Conservation (phyloP, 805 yeast genomes). For the Metschnikowia shivogae region DNA sequence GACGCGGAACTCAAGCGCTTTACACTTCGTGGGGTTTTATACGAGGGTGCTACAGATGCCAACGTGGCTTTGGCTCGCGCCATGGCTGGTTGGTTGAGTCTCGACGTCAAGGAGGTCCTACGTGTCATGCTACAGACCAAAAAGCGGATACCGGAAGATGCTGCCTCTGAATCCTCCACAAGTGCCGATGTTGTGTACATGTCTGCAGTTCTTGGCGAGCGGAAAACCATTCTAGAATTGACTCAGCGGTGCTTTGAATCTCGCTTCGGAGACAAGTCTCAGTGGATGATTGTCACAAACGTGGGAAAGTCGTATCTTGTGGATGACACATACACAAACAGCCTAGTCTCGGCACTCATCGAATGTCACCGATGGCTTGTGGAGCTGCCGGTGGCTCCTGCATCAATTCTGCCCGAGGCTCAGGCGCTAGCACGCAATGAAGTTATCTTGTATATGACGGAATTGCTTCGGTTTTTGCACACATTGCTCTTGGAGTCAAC, state of each 20-base stretch:
- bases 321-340: constrained; percentile 3
- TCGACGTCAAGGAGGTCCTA: constrained; percentile 45
- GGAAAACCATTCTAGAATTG: constrained; percentile 45
- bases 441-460: constrained; percentile 29
- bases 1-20: constrained; percentile 23
- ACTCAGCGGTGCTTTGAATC: constrained; percentile 28
- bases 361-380: neutral
- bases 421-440: constrained; percentile 25
- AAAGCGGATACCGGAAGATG: constrained; percentile 15
- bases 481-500: constrained; percentile 39
- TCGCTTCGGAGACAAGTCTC: constrained; percentile 20
- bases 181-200: constrained; percentile 24
- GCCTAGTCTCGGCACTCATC: constrained; percentile 6
- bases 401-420: neutral
- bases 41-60: constrained; percentile 30
- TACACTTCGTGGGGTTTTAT: constrained; percentile 38
- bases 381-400: neutral
- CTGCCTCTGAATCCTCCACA: constrained; percentile 20
- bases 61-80: constrained; percentile 38
- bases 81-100: constrained; percentile 34
- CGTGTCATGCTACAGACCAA: constrained; percentile 43
- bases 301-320: constrained; percentile 26
- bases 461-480: constrained; percentile 33
- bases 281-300: constrained; percentile 23
- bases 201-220: constrained; percentile 45